A percentile compares a stretch with the other conserved stretches of the same genome.
Evolutionary conservation across 2,329 filamentous ascomycete species (phyloP).

Genomic region (Beauveria asiatica): DNA sequence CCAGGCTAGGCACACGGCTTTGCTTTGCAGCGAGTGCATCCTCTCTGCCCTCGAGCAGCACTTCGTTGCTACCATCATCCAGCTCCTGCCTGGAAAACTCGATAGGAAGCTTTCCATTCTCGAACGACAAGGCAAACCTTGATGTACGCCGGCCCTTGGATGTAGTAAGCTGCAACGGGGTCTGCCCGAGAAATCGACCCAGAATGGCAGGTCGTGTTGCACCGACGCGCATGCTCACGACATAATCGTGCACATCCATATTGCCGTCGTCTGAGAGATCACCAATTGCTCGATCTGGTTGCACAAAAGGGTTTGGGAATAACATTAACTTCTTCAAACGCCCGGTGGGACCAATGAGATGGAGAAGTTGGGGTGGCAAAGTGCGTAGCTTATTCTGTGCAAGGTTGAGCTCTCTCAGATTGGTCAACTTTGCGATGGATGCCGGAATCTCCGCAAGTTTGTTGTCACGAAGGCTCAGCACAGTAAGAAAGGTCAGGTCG

Average conservation of each 20-base stretch:
- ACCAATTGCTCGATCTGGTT: slow-evolving; percentile 24
- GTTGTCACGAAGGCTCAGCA: slow-evolving; percentile 59
- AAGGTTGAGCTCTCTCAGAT: slow-evolving; percentile 55
- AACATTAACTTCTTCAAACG: slow-evolving; percentile 45
- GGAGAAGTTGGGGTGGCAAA: slow-evolving; percentile 55
- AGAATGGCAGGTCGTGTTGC: not conserved
- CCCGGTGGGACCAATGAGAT: slow-evolving; percentile 38
- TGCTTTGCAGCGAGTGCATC: slow-evolving; percentile 12
- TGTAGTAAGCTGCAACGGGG: slow-evolving; percentile 5
- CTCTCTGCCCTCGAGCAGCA: slow-evolving; percentile 8
- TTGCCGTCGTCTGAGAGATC: not conserved
- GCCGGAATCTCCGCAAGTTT: slow-evolving; percentile 51
- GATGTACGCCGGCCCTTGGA: slow-evolving; percentile 7
- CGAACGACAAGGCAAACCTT: not conserved
- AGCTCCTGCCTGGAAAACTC: slow-evolving; percentile 14
- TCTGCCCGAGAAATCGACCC: slow-evolving; percentile 10
- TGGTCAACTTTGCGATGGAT: slow-evolving; percentile 47
- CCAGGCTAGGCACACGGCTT: slow-evolving; percentile 38
- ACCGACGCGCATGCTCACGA: slow-evolving; percentile 6
- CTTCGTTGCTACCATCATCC: not conserved
- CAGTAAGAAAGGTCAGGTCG: slow-evolving; percentile 50
- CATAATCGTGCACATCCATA: slow-evolving; percentile 11
- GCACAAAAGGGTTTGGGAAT: slow-evolving; percentile 55
- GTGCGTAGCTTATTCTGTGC: slow-evolving; percentile 53
- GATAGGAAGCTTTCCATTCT: slow-evolving; percentile 10